These are phyloP conservation scores for Colletotrichum spaethianum DNA, from an alignment of 2,329 filamentous ascomycete genomes.

Conservation along the genomic window DNA sequence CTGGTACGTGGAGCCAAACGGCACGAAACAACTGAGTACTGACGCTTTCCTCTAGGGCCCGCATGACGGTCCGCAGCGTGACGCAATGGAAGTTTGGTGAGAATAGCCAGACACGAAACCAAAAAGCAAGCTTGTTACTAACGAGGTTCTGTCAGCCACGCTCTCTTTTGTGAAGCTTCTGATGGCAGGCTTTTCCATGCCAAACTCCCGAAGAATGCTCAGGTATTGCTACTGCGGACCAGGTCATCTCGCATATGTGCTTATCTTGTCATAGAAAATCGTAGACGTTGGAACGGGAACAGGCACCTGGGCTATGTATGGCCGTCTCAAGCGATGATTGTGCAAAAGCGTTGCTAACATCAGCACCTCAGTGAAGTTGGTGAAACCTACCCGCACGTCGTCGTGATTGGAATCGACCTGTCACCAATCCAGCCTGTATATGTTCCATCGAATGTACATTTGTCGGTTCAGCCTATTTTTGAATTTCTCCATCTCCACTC, in stretches of 20 bases:
- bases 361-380: neutral
- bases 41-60: neutral
- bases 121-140: neutral
- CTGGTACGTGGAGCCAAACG: neutral
- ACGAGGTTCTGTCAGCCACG: neutral
- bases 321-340: neutral
- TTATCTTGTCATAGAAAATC: neutral
- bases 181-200: neutral
- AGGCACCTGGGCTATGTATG: neutral
- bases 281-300: neutral
- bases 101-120: neutral
- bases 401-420: neutral
- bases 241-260: neutral
- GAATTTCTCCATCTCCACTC: neutral
- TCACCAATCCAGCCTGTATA: neutral
- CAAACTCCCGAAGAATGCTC: neutral
- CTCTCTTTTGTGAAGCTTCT: neutral
- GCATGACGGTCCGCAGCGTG: neutral
- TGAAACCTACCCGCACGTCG: neutral
- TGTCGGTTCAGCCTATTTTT: neutral
- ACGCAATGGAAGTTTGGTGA: neutral
- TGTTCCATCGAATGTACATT: neutral
- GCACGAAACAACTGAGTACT: neutral
- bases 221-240: neutral
- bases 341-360: neutral